Percentiles rank a stretch among this genome's conserved stretches.
These are phyloP conservation scores for Heterobasidion occidentale DNA, from an alignment of 1,284 basidiomycete genomes.

Conservation along the genomic window DNA sequence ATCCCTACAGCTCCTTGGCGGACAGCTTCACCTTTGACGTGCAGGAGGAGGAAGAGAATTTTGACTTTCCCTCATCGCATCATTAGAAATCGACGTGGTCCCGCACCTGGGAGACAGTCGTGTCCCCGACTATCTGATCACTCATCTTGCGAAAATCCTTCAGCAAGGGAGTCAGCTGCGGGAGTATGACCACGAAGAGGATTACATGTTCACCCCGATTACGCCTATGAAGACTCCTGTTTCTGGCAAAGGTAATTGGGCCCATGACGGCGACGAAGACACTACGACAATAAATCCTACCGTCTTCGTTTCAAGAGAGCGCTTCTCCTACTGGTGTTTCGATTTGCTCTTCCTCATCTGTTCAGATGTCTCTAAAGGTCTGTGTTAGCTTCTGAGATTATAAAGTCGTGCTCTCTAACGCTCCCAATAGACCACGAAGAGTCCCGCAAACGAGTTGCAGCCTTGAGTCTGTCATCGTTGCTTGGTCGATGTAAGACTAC, in stretches of 20 bases:
- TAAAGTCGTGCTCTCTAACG: not conserved
- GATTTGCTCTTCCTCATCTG: constrained; percentile 82
- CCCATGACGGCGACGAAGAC: constrained; percentile 22
- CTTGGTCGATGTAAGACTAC: constrained; percentile 66
- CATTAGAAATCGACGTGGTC: constrained; percentile 73
- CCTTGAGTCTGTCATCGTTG: constrained; percentile 61
- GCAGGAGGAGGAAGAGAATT: constrained; percentile 79
- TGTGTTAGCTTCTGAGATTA: constrained; percentile 5
- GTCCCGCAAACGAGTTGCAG: constrained; percentile 59
- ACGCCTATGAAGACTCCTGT: constrained; percentile 2
- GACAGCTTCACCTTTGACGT: constrained; percentile 51
- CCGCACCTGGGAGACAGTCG: constrained; percentile 64
- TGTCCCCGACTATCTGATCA: constrained; percentile 70
- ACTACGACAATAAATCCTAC: constrained; percentile 21
- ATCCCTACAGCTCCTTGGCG: constrained; percentile 37
- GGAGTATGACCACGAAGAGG: constrained; percentile 21
- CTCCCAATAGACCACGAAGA: constrained; percentile 45
- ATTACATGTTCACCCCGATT: constrained; percentile 15
- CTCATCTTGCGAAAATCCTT: constrained; percentile 65
- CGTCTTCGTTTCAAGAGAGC: constrained; percentile 67
- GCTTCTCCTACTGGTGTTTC: constrained; percentile 92
- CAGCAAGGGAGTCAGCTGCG: constrained; percentile 74
- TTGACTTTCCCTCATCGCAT: constrained; percentile 79
- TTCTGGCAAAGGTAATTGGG: not conserved
- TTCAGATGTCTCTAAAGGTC: constrained; percentile 55